Conservation (phyloP, 2,329 filamentous ascomycete genomes). For the Trichoderma breve region DNA sequence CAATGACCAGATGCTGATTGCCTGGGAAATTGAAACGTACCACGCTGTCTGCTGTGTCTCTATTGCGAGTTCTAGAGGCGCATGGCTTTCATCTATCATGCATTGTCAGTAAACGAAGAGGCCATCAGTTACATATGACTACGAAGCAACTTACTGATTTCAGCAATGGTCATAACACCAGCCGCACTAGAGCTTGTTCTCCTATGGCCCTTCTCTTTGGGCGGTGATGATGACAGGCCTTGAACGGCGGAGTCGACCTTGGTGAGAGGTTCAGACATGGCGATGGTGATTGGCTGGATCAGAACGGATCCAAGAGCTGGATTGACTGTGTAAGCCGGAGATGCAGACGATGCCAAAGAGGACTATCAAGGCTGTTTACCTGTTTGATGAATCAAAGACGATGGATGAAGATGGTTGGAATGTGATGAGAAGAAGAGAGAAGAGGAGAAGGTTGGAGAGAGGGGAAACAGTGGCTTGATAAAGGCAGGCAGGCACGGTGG, state of each 20-base stretch:
- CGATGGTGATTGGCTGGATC: conserved; percentile 18
- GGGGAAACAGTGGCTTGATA: conserved; percentile 33
- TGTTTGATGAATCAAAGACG: not conserved
- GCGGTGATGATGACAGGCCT: conserved; percentile 67
- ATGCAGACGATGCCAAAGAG: not conserved
- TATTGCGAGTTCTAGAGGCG: conserved; percentile 68
- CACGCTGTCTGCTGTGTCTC: conserved; percentile 88
- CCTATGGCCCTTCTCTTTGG: conserved; percentile 64
- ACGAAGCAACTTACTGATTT: conserved; percentile 66
- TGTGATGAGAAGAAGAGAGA: conserved; percentile 27
- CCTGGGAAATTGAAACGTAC: conserved; percentile 44
- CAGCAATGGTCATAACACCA: conserved; percentile 72
- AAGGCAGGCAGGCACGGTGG: conserved; percentile 25
- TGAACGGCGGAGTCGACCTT: conserved; percentile 93
- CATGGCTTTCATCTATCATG: conserved; percentile 66
- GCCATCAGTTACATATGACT: not conserved
- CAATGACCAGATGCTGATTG: not conserved
- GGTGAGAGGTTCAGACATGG: conserved; percentile 59
- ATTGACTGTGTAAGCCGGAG: not conserved
- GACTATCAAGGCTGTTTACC: not conserved
- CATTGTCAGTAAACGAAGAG: not conserved
- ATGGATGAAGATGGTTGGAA: conserved; percentile 21
- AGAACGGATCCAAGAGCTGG: conserved; percentile 1
- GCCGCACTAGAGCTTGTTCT: conserved; percentile 70
- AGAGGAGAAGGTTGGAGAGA: conserved; percentile 27